These are phyloP conservation scores for Aspergillus clavatus DNA, from an alignment of 2,329 filamentous ascomycete species.

Conservation along the genomic window DNA sequence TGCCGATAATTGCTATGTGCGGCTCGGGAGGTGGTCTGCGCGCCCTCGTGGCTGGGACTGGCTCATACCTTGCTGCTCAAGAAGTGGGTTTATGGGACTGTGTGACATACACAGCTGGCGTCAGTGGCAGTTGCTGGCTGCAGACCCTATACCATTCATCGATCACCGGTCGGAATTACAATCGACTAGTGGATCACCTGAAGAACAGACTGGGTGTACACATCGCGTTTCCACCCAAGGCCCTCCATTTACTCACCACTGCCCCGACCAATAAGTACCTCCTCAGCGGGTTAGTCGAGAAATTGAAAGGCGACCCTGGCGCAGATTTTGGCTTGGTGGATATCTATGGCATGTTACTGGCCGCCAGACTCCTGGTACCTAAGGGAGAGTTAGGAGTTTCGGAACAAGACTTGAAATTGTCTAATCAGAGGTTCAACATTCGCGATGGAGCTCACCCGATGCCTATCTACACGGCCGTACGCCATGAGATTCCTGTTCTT, in stretches of 20 bases:
- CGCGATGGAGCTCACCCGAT: slow-evolving; percentile 76
- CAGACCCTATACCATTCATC: slow-evolving; percentile 83
- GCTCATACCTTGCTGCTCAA: slow-evolving; percentile 76
- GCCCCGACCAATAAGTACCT: slow-evolving; percentile 92
- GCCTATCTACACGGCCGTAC: slow-evolving; percentile 91
- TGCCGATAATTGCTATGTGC: slow-evolving; percentile 89
- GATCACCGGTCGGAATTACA: slow-evolving; percentile 63
- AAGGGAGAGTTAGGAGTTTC: slow-evolving; percentile 75
- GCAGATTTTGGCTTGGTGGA: slow-evolving; percentile 89
- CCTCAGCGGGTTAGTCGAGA: slow-evolving; percentile 83
- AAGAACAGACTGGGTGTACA: slow-evolving; percentile 81
- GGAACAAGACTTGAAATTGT: slow-evolving; percentile 80
- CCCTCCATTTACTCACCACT: slow-evolving; percentile 73
- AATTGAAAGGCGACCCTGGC: slow-evolving; percentile 73
- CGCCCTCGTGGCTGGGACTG: slow-evolving; percentile 83
- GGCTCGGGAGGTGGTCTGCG: slow-evolving; percentile 88
- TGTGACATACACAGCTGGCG: slow-evolving; percentile 88
- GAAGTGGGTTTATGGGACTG: slow-evolving; percentile 91
- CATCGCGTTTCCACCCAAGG: slow-evolving; percentile 85
- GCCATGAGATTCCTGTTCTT: slow-evolving; percentile 82
- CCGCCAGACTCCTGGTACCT: slow-evolving; percentile 78
- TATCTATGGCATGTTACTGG: slow-evolving; percentile 81
- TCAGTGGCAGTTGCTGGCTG: slow-evolving; percentile 94
- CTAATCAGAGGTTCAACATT: slow-evolving; percentile 73
- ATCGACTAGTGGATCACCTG: slow-evolving; percentile 72